phyloP scores from a whole-genome alignment of 805 yeast species.

The Jamesozyma lodderae region DNA sequence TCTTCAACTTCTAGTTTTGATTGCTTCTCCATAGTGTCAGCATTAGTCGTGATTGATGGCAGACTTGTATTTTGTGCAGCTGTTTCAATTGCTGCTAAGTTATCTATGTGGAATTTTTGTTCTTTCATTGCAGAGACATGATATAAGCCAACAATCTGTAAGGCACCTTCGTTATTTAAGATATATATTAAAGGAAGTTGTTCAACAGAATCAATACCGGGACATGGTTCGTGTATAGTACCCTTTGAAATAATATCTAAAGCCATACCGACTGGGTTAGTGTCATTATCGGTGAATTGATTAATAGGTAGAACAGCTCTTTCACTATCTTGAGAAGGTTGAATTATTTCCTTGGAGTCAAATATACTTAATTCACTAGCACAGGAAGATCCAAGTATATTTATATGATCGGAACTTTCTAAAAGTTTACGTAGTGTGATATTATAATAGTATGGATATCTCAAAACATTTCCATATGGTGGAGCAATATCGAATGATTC shows the following conservation, averaged over 20 bases:
- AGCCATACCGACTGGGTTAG: slow-evolving; percentile 61
- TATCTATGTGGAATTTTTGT: slow-evolving; percentile 20
- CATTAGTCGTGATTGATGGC: too few species aligned
- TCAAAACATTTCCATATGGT: slow-evolving; percentile 42
- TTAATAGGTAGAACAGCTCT: slow-evolving; percentile 68
- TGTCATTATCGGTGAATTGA: slow-evolving; percentile 55
- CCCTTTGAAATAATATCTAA: slow-evolving; percentile 45
- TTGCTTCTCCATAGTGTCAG: too few species aligned
- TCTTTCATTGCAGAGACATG: slow-evolving; percentile 43
- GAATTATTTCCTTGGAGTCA: slow-evolving; percentile 32
- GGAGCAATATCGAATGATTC: slow-evolving; percentile 40
- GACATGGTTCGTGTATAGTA: slow-evolving; percentile 43
- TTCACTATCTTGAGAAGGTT: slow-evolving; percentile 56
- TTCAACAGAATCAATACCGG: slow-evolving; percentile 45
- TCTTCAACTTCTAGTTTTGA: too few species aligned
- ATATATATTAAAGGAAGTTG: slow-evolving; percentile 62
- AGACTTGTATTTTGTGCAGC: too few species aligned
- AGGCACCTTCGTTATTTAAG: slow-evolving; percentile 52
- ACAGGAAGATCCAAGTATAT: slow-evolving; percentile 49
- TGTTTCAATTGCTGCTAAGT: background rate
- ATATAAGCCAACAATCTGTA: slow-evolving; percentile 58
- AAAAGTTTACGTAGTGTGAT: slow-evolving; percentile 36
- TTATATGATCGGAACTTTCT: slow-evolving; percentile 24
- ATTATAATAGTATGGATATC: slow-evolving; percentile 41
- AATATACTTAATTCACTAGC: slow-evolving; percentile 54